Base-by-base conservation (phyloP, 306 rosid genomes). In the Lathyrus oleraceus region DNA sequence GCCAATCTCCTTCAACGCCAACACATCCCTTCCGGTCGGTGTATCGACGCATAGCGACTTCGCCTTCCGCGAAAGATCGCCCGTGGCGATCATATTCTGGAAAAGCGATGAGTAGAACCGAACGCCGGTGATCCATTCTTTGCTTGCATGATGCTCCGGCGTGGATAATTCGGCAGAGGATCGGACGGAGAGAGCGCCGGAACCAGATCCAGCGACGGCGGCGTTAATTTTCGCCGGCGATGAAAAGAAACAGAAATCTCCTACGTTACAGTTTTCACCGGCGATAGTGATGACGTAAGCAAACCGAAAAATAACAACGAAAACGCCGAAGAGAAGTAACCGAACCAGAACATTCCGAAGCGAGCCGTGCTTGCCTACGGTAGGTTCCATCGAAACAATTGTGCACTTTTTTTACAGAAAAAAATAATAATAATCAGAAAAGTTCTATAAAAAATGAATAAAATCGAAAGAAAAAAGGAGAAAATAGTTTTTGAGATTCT, bases 171-270 rank as follows among this genome's bases (percentile, higher is more conserved):
- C 78, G 28, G 17, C 12, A 5, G 79, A 45, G 2, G 76, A 62
- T 0, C 63, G 20, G 4, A 76, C 70, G 20, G 81, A 87, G 2
- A 85, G 74, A 5, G 77, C 73, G 0, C 80, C 85, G 43, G 86
- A 21, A 0, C 83, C 65, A 52, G 85, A 38, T 0, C 88, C 83
- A 23, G 95, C 32, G 17, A 78, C 62, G 9, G 81, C 76, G 54
- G 90, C 62, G 61, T 82, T 82, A 16, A 93, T 61, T 71, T 72
- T 77, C 51, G 82, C 87, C 54, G 89, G 88, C 5, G 77, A 6
- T 12, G 92, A 84, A 75, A 88, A 87, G 75, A 93, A 93, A 48
- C 97, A 93, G 83, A 93, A 93, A 54, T 81, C 78, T 1, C 88
- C 90, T 57, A 80, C 59, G 47, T 66, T 78, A 63, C 95, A 94